phyloP scores from a whole-genome alignment of 345 rosid genomes.

The Murraya koenigii region DNA sequence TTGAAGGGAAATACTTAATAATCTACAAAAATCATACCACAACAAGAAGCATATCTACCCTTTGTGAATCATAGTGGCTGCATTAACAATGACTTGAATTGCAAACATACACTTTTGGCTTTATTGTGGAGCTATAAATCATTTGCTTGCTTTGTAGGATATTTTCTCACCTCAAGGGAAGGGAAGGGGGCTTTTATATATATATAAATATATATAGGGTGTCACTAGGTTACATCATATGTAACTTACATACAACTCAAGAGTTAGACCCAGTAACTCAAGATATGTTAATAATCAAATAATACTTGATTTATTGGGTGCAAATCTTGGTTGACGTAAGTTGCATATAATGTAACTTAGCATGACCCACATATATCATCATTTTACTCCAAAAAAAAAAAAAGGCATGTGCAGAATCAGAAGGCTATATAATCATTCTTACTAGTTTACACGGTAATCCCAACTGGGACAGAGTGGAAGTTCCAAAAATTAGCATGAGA shows the following conservation, averaged over 20 bases:
- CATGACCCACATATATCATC: too few species aligned
- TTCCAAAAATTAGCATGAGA: constrained; percentile 2
- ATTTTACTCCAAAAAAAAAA: too few species aligned
- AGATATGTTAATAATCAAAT: too few species aligned
- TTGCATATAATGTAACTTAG: too few species aligned
- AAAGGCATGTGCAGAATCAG: background rate
- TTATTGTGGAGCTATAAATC: background rate
- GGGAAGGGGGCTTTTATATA: background rate
- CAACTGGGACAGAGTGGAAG: background rate
- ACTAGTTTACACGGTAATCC: background rate
- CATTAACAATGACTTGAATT: background rate
- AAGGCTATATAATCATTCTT: background rate
- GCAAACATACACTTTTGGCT: background rate
- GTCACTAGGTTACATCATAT: too few species aligned
- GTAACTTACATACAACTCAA: too few species aligned
- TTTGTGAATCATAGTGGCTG: background rate
- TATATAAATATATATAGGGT: too few species aligned
- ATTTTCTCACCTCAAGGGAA: too few species aligned
- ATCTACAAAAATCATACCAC: background rate
- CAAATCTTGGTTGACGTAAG: too few species aligned
- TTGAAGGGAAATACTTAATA: background rate
- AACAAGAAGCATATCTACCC: background rate
- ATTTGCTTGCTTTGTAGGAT: background rate
- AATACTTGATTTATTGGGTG: too few species aligned
- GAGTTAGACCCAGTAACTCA: too few species aligned